Conservation (phyloP, 1,284 basidiomycete species). For the Ustilago bromivora region DNA sequence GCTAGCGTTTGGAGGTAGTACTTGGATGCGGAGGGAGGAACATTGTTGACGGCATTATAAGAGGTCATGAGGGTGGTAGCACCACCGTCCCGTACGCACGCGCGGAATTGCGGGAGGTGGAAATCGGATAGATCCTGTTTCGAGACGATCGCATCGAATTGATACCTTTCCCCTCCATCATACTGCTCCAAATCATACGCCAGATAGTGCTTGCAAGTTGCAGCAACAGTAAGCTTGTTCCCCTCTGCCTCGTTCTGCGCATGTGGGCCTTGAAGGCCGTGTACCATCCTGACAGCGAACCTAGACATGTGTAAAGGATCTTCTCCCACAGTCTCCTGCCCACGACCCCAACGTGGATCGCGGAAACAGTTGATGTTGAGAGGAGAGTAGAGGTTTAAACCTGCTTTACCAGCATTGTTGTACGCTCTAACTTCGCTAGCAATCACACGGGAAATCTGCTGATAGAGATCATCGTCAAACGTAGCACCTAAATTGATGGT, state of each 20-base stretch:
- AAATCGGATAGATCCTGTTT: slow-evolving; percentile 41
- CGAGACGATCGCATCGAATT: slow-evolving; percentile 30
- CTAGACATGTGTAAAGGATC: slow-evolving; percentile 26
- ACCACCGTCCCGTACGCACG: slow-evolving; percentile 28
- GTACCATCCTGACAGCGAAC: slow-evolving; percentile 21
- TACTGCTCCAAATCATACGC: slow-evolving; percentile 28
- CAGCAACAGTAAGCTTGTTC: slow-evolving; percentile 11
- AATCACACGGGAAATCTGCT: slow-evolving; percentile 16
- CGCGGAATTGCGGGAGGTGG: slow-evolving; percentile 31
- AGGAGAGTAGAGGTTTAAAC: slow-evolving; percentile 28
- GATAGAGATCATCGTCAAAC: slow-evolving; percentile 32
- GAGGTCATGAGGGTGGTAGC: slow-evolving; percentile 27
- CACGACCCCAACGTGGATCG: slow-evolving; percentile 33
- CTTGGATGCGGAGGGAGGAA: slow-evolving; percentile 27
- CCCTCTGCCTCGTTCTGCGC: background rate
- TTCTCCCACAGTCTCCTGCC: slow-evolving; percentile 33
- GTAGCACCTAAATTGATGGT: slow-evolving; percentile 39
- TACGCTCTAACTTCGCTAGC: slow-evolving; percentile 31
- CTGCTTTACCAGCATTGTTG: slow-evolving; percentile 28
- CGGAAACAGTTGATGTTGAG: slow-evolving; percentile 39
- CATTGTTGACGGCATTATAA: slow-evolving; percentile 33
- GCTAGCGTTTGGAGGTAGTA: slow-evolving; percentile 33
- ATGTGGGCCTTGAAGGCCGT: slow-evolving; percentile 16
- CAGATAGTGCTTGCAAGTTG: slow-evolving; percentile 36
- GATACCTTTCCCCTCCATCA: slow-evolving; percentile 27